A percentile compares a stretch with the other conserved stretches of the same genome.
These are phyloP conservation scores for Blastosporella zonata DNA, from an alignment of 1,284 basidiomycete genomes.

Conservation along the genomic window DNA sequence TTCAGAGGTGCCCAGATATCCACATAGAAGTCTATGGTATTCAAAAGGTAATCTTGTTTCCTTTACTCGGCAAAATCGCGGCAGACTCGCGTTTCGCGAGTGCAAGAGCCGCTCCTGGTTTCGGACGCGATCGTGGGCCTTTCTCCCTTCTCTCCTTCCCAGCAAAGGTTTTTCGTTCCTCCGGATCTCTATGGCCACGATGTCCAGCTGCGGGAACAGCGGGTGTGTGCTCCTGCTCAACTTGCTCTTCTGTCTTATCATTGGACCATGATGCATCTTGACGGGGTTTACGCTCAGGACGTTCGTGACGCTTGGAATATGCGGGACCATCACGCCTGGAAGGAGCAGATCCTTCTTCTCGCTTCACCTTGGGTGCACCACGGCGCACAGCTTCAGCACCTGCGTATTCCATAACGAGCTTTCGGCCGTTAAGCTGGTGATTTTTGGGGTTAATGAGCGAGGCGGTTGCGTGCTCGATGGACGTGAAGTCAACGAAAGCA, in stretches of 20 bases:
- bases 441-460: slow-evolving; percentile 85
- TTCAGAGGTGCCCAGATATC: neutral
- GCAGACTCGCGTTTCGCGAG: slow-evolving; percentile 83
- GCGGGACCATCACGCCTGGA: slow-evolving; percentile 17
- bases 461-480: slow-evolving; percentile 74
- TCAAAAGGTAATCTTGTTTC: slow-evolving; percentile 83
- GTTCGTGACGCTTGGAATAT: slow-evolving; percentile 15
- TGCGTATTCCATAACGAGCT: slow-evolving; percentile 87
- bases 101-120: slow-evolving; percentile 89
- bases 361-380: slow-evolving; percentile 43
- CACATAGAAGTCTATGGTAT: neutral
- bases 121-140: slow-evolving; percentile 49
- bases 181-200: slow-evolving; percentile 8
- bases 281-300: slow-evolving; percentile 10
- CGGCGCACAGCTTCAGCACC: slow-evolving; percentile 81
- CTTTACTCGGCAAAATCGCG: slow-evolving; percentile 76
- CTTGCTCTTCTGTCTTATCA: neutral
- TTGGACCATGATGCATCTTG: slow-evolving; percentile 3
- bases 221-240: slow-evolving; percentile 2
- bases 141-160: slow-evolving; percentile 25
- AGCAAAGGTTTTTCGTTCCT: slow-evolving; percentile 8
- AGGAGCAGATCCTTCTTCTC: slow-evolving; percentile 23
- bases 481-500: slow-evolving; percentile 92
- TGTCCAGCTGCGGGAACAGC: slow-evolving; percentile 5
- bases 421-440: slow-evolving; percentile 79